phyloP scores from a whole-genome alignment of 2,329 filamentous ascomycete genomes.

The Colletotrichum truncatum region DNA sequence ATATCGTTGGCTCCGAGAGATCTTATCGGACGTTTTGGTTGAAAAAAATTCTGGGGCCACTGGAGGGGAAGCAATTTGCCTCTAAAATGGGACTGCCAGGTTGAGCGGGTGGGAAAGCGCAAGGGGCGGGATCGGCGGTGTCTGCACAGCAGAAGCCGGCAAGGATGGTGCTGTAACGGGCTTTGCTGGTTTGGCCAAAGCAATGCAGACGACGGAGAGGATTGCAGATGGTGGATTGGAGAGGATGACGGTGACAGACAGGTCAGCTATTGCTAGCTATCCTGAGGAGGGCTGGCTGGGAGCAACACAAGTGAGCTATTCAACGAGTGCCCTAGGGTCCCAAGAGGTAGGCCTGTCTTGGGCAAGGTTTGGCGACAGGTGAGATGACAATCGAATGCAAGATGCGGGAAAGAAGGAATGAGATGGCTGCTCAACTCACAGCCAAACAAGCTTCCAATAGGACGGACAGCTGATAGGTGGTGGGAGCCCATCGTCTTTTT shows the following conservation, averaged over 20 bases:
- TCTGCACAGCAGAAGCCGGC: background rate
- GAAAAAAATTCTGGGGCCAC: constrained; percentile 3
- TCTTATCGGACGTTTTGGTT: constrained; percentile 12
- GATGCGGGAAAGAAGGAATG: background rate
- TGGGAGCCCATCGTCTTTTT: background rate
- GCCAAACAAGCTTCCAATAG: background rate
- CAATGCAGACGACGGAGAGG: background rate
- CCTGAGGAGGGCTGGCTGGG: background rate
- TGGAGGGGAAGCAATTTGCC: constrained; percentile 1
- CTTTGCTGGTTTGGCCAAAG: background rate
- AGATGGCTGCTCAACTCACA: background rate
- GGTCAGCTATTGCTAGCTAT: background rate
- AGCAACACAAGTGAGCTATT: background rate
- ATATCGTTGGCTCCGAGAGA: constrained; percentile 13
- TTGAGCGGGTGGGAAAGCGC: background rate
- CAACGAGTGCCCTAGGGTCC: too few relatives aligned
- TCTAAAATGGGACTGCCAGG: constrained; percentile 7
- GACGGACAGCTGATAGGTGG: background rate
- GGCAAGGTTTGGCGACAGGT: constrained; percentile 2
- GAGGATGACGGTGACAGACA: background rate
- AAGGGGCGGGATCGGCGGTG: constrained; percentile 17
- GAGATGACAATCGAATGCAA: constrained; percentile 13
- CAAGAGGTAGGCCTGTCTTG: too few relatives aligned
- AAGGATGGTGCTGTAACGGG: constrained; percentile 1
- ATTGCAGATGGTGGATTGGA: background rate